Base-by-base conservation (phyloP, 345 rosid species). In the Garcia nutans region DNA sequence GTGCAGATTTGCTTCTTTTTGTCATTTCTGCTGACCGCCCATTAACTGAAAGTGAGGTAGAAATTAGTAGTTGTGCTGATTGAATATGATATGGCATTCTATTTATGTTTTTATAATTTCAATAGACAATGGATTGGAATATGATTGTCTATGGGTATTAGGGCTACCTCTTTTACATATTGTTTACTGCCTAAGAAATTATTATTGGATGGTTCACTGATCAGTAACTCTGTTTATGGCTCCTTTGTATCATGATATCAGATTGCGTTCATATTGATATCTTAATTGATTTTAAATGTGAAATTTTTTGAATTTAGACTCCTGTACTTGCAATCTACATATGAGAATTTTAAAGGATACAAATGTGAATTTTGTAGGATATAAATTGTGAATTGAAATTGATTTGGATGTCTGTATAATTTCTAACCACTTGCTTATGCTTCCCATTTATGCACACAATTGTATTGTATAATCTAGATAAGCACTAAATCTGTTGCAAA, bases 11-110 rank as follows among this genome's bases (percentile, higher is more conserved):
- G 85, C 95, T 96, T 82, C 83, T 96, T 71, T 93, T 93, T 72
- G 98, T 96, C 75, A 88, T 96, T 77, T 96, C 99, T 73, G 97
- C 97, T 79, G 99, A 96, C 79, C 96, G 96, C 10, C 98, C 97
- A 55, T 85, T 96, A 79, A 92, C 98, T 41, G 99, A 93, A 86
- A 96, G 97, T 83, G 99, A 93, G 95, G 99, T 96, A 87, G 64
- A 59, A 8, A 74, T 44, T 86, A 19, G 41, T 73, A 72, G 50
- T 72, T 72, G 58, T 24, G 31, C 47, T 41, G 57, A 57, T 68
- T 64, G 55, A 70, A 68, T 74, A 55, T 68, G 69, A 45, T 69
- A 57, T 74, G 13, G 6, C 61, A 59, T 78, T 23, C 42, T 55
- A 22, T 49, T 28, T 64, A 12, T 45, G 9, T 47, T 71, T 20